Base-by-base conservation (phyloP, 163 green algal genomes). In the Coccomyxa subellipsoidea region DNA sequence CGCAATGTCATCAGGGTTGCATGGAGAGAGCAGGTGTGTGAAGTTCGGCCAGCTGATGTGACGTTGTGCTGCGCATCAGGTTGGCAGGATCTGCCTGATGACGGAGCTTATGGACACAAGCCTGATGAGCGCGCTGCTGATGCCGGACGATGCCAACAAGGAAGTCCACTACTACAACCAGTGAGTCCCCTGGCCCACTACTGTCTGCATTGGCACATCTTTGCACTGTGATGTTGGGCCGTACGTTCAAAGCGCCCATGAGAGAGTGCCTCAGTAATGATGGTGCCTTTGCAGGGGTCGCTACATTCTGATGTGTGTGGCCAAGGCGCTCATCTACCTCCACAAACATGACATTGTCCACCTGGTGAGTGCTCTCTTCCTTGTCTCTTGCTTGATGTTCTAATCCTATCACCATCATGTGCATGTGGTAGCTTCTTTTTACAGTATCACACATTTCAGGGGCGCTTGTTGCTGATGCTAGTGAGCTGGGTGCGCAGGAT, bases 401-500 rank as follows among this genome's bases (percentile, higher is more conserved):
- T n/a, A n/a, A n/a, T n/a, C n/a, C n/a, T n/a, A n/a, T n/a, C n/a
- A n/a, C n/a, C n/a, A n/a, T n/a, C n/a, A n/a, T n/a, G n/a, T n/a
- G n/a, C n/a, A n/a, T n/a, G n/a, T n/a, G n/a, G n/a, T n/a, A n/a
- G n/a, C n/a, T n/a, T n/a, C n/a, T n/a, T n/a, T n/a, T n/a, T n/a
- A n/a, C n/a, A n/a, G n/a, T n/a, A n/a, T n/a, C n/a, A n/a, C n/a
- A n/a, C n/a, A n/a, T n/a, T n/a, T n/a, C n/a, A n/a, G n/a, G n/a
- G n/a, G n/a, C n/a, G n/a, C n/a, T n/a, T n/a, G n/a, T n/a, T 23
- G 3, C 47, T 59, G 47, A 59, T 27, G 47, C 47, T 7, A 18
- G 4, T 59, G 5, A 27, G 47, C 34, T 40, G 35, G n/a, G 15
- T 69, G 88, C 23, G 47, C 80, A 89, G 18, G 86, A 90, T 54